Percentiles rank a stretch among this genome's conserved stretches.
phyloP scores from a whole-genome alignment of 176 grass and related monocot species.

The Tuctoria greenei region DNA sequence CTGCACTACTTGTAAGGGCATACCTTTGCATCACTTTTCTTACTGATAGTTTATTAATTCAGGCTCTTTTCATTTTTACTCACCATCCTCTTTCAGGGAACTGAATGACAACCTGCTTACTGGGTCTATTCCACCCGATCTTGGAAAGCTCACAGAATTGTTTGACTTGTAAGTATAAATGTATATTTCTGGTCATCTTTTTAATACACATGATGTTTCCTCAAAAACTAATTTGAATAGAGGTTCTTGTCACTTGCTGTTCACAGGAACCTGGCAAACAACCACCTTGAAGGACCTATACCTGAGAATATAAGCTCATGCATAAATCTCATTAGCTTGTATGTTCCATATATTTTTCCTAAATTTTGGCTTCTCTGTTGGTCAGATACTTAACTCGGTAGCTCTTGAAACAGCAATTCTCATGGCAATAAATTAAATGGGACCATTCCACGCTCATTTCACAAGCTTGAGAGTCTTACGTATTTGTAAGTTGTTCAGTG shows the following conservation, averaged over 20 bases:
- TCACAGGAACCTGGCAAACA: conserved; percentile 89
- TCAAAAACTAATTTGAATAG: conserved; percentile 5
- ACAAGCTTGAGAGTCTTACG: conserved; percentile 91
- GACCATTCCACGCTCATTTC: conserved; percentile 80
- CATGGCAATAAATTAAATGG: conserved; percentile 89
- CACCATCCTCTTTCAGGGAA: conserved; percentile 61
- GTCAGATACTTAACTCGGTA: conserved; percentile 22
- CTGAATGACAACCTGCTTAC: conserved; percentile 75
- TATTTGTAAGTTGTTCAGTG: conserved; percentile 60
- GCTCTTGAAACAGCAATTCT: conserved; percentile 58
- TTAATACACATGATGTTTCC: conserved; percentile 1
- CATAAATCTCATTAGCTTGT: conserved; percentile 91
- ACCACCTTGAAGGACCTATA: conserved; percentile 75
- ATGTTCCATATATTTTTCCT: conserved; percentile 32
- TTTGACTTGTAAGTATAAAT: conserved; percentile 86
- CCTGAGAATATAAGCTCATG: conserved; percentile 95
- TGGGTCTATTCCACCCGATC: conserved; percentile 85
- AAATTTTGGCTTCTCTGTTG: conserved; percentile 9
- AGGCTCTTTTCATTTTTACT: conserved; percentile 12
- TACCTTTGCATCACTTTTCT: conserved; percentile 18
- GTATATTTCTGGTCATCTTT: conserved; percentile 15
- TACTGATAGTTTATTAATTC: not conserved
- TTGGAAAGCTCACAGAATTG: conserved; percentile 79
- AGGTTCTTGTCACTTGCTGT: not conserved
- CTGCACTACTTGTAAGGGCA: conserved; percentile 85